Conservation (phyloP, 176 grass and related monocot species). For the Microstegium vimineum region DNA sequence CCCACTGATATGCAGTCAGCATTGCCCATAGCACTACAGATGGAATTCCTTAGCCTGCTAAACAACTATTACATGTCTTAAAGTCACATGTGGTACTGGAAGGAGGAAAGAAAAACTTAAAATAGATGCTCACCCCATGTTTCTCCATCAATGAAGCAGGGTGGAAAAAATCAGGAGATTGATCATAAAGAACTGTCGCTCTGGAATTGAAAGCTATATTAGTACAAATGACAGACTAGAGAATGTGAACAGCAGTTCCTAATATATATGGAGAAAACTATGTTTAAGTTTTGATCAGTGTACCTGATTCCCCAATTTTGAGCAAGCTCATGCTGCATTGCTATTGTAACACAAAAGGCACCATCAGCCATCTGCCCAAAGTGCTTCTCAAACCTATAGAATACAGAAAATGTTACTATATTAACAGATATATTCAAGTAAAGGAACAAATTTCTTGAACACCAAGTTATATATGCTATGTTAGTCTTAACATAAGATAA, state of each 20-base stretch:
- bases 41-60: constrained; percentile 63
- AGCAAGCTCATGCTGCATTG: constrained; percentile 98
- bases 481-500: constrained; percentile 14
- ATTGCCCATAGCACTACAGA: constrained; percentile 57
- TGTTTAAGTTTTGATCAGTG: constrained; percentile 7
- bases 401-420: not conserved
- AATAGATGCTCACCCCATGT: constrained; percentile 63
- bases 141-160: constrained; percentile 73
- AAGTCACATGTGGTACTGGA: constrained; percentile 30
- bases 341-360: constrained; percentile 86
- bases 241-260: not conserved
- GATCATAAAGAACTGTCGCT: constrained; percentile 90
- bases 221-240: too few species aligned
- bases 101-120: not conserved
- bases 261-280: not conserved
- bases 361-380: constrained; percentile 84
- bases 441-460: not conserved
- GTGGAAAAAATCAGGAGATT: constrained; percentile 96
- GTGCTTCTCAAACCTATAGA: constrained; percentile 89
- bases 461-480: constrained; percentile 9
- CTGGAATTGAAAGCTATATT: too few species aligned
- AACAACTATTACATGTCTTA: constrained; percentile 64
- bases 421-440: constrained; percentile 10
- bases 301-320: constrained; percentile 98
- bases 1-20: constrained; percentile 75